Evolutionary conservation across 1,139 yeast genomes (phyloP).

Genomic region (Hansenula sp.): DNA sequence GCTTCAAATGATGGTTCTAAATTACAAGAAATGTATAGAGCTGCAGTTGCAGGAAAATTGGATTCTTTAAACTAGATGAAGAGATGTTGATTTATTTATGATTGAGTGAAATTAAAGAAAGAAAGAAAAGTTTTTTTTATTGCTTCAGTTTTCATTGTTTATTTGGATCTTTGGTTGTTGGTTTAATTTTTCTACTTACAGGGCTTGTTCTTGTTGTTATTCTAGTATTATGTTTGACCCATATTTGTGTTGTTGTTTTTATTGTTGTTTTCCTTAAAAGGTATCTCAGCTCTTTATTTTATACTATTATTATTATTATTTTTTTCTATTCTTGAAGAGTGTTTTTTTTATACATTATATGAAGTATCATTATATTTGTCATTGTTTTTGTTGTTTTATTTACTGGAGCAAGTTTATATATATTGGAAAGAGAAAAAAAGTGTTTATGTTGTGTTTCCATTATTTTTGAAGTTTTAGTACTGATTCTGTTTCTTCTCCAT

Average conservation of each 20-base stretch:
- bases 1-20: constrained; percentile 14
- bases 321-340: not conserved
- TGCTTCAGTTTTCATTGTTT: not conserved
- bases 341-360: not conserved
- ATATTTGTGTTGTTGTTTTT: too few species aligned
- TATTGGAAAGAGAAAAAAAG: too few species aligned
- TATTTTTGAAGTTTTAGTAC: too few species aligned
- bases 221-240: too few species aligned
- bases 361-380: not conserved
- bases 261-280: too few species aligned
- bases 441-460: too few species aligned
- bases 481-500: too few species aligned
- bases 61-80: constrained; percentile 15
- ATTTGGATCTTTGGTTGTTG: constrained; percentile 1
- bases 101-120: too few species aligned
- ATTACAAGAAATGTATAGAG: constrained; percentile 23
- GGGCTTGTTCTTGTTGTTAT: too few species aligned
- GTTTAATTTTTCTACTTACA: not conserved
- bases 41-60: constrained; percentile 21
- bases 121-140: not conserved
- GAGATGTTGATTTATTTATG: not conserved
- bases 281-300: too few species aligned
- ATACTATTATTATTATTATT: not conserved
- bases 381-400: too few species aligned
- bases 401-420: not conserved